Evolutionary conservation across 768 basidiomycete genomes (phyloP), one percentile per base, ranked within the genome.

Genomic region (Floccularia luteovirens): DNA sequence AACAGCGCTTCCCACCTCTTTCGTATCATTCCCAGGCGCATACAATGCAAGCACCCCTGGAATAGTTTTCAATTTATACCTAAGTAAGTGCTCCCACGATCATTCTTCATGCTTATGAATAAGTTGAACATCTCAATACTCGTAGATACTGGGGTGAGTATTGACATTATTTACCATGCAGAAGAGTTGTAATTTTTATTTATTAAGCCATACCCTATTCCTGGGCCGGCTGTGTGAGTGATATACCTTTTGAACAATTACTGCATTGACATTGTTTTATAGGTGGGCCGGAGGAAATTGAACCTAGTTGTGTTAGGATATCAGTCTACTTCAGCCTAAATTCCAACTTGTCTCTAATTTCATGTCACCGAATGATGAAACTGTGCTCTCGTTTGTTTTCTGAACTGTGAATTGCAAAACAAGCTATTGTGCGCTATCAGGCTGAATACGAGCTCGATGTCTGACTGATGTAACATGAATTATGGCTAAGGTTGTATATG

Each of bases 1-100:
- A 19, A 66, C 58, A 3, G 60, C 65, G 1, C 48, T 66, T 10
- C 69, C 69, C 1, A 65, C 64, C 1, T 62, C 62, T 0, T 64
- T 72, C 23, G 70, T 72, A 13, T 63, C 72, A 3, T 74, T 73
- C 64, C 72, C 71, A 20, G 67, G 69, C 21, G 63, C 66, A 7
- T 70, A 70, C 44, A 64, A 55, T 1, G 46, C 55, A 0, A 52
- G 14, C 23, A 64, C 61, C 27, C 62, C 57, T 25, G 63, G 54
- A 21, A 66, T 66, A 31, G 54, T 58, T 1, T 66, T 48, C 32
- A 63, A 67, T 48, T 58, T 54, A 19, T 66, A 66, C 43, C 54
- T 51, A 20, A 52, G 58, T 57, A 46, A 51, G 51, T 48, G 16
- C 46, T 43, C 50, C 48, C 43, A 40, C 39, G 31, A 38, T 39